Base-by-base conservation (phyloP, 306 rosid species). In the Cicer judaicum region DNA sequence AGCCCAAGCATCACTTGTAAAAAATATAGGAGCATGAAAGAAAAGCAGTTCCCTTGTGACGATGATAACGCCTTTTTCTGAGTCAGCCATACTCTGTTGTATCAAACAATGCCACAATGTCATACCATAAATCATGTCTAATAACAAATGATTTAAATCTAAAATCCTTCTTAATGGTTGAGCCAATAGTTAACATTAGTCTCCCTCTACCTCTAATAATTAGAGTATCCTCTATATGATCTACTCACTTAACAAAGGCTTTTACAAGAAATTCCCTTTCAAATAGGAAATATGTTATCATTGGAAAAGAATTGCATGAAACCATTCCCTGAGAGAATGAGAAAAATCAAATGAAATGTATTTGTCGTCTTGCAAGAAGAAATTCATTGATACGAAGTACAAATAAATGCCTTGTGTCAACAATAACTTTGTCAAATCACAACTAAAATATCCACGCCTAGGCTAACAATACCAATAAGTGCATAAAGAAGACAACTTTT, bases 261-360 rank as follows among this genome's bases (percentile, higher is more conserved):
- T 49, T 55, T 68, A 50, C 53, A 63, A 44, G 38, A 15, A 40
- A 66, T 24, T 55, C 47, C 13, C 46, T 57, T 80, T 49, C 56
- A 68, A 78, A 55, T 60, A 73, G 50, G 57, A 53, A 18, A 40
- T 7, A 59, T 73, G 39, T 59, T 73, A 52, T 18, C 48, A n/a
- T 60, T 40, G 61, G 24, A 72, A 62, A 16, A 77, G 61, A 76
- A 77, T 59, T 43, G 1, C 41, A 7, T 38, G 61, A 41, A 47
- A 81, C 56, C 52, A 84, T 59, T 65, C 78, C 78, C 70, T 41
- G 40, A 56, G 19, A 55, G 42, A 67, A 29, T 34, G 48, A 72
- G 68, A 64, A 67, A 55, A 18, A 63, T 64, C 18, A 63, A 68
- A 76, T 9, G 60, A 75, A 49, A 65, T 50, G 19, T n/a, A 49